These are phyloP conservation scores for Puccinia triticina DNA, from an alignment of 1,284 basidiomycete genomes.

Conservation along the genomic window DNA sequence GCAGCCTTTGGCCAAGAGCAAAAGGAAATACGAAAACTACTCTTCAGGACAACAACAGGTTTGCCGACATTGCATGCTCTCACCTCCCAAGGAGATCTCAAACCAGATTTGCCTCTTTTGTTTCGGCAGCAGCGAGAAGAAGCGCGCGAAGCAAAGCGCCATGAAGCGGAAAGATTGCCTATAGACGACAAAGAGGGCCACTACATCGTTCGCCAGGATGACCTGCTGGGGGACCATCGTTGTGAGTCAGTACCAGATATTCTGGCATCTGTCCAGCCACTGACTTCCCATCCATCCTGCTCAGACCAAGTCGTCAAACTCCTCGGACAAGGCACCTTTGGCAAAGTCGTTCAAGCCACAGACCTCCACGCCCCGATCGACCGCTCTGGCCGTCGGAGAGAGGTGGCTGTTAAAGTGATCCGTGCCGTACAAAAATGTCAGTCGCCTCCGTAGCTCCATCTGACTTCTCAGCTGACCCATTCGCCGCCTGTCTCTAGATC, in stretches of 20 bases:
- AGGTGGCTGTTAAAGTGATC: constrained; percentile 98
- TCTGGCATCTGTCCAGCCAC: constrained; percentile 57
- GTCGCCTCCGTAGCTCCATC: background rate
- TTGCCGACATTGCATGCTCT: background rate
- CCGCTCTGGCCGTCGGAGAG: constrained; percentile 64
- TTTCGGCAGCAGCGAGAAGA: constrained; percentile 25
- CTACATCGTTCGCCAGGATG: constrained; percentile 86
- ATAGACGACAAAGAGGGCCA: constrained; percentile 95
- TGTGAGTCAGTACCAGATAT: constrained; percentile 66
- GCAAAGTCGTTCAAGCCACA: constrained; percentile 94
- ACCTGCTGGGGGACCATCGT: constrained; percentile 71
- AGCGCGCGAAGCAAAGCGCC: constrained; percentile 36
- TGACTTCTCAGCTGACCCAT: background rate
- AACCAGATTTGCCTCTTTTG: background rate
- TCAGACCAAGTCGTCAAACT: constrained; percentile 73
- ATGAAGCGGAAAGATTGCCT: constrained; percentile 59
- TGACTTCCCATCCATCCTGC: constrained; percentile 20
- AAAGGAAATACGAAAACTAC: constrained; percentile 45
- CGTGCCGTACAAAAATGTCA: constrained; percentile 83
- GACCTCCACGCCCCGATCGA: constrained; percentile 68
- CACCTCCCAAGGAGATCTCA: background rate
- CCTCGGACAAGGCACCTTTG: constrained; percentile 96
- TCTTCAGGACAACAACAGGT: constrained; percentile 41
- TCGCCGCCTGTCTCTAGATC: constrained; percentile 62
- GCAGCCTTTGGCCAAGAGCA: constrained; percentile 29